A percentile compares a stretch with the other conserved stretches of the same genome.
Evolutionary conservation across 805 yeast species (phyloP).

Genomic region (Nematodospora valgi): DNA sequence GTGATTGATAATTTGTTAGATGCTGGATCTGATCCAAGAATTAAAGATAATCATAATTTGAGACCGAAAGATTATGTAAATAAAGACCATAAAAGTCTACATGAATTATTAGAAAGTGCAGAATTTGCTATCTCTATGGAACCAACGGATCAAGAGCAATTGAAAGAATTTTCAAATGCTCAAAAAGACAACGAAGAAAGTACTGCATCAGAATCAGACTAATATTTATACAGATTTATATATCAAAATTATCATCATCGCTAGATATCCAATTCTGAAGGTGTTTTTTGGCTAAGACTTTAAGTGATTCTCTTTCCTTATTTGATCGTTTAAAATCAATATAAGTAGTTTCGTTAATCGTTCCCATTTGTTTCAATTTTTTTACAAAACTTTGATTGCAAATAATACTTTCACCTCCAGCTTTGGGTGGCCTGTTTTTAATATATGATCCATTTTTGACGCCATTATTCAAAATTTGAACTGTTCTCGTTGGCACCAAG

Average conservation of each 20-base stretch:
- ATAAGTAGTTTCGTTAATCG: constrained; percentile 18
- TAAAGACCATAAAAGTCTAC: constrained; percentile 53
- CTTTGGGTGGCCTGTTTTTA: constrained; percentile 43
- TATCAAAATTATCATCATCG: constrained; percentile 37
- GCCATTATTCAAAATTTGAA: constrained; percentile 52
- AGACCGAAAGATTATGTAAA: constrained; percentile 72
- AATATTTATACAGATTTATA: too few species aligned
- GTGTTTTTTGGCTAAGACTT: constrained; percentile 22
- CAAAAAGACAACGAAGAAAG: constrained; percentile 35
- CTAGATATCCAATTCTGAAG: constrained; percentile 49
- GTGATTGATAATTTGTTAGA: constrained; percentile 79
- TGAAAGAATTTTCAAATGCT: constrained; percentile 31
- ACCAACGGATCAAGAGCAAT: constrained; percentile 26
- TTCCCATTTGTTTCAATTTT: constrained; percentile 7
- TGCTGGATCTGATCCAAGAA: constrained; percentile 82
- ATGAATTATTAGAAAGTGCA: constrained; percentile 71
- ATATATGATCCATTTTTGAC: constrained; percentile 55
- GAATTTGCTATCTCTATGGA: constrained; percentile 63
- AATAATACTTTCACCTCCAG: constrained; percentile 40
- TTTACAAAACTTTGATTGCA: constrained; percentile 25
- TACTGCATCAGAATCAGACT: constrained; percentile 31
- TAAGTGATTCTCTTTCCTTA: constrained; percentile 23
- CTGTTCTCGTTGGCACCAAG: constrained; percentile 16
- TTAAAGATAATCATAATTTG: constrained; percentile 47
- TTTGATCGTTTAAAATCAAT: constrained; percentile 26